Percentiles rank a stretch among this genome's conserved stretches.
Conservation (phyloP, 148 eudicot species). For the Pouteria glomerata region DNA sequence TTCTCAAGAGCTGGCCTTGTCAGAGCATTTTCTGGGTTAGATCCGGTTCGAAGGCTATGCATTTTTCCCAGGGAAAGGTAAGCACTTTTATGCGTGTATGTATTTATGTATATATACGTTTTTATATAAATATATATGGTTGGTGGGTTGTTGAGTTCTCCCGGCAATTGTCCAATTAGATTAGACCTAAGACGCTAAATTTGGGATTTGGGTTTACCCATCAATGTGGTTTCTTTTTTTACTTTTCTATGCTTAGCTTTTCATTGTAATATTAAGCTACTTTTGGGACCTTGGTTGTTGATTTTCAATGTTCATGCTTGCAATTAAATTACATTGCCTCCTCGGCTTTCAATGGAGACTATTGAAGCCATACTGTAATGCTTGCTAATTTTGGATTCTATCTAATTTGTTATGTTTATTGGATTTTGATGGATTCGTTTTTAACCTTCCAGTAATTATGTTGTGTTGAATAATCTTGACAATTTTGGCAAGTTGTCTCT, state of each 20-base stretch:
- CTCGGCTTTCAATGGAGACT: neutral
- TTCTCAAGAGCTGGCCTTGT: conserved; percentile 24
- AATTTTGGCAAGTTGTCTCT: neutral
- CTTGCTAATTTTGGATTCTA: neutral
- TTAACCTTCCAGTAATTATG: neutral
- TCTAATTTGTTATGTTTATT: neutral
- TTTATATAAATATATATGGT: too few species aligned
- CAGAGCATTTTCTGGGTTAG: conserved; percentile 34
- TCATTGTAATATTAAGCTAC: neutral
- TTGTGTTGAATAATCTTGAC: neutral
- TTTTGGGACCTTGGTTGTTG: neutral
- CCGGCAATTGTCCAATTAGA: neutral
- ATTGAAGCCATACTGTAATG: neutral
- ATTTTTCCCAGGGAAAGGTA: conserved; percentile 45
- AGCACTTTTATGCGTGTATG: too few species aligned
- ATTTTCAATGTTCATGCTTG: neutral
- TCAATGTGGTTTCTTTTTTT: neutral
- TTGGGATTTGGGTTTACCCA: neutral
- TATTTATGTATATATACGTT: too few species aligned
- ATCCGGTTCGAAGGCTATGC: conserved; percentile 33
- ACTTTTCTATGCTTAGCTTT: neutral
- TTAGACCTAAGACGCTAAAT: neutral
- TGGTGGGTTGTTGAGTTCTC: neutral
- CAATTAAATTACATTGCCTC: neutral
- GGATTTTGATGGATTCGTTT: neutral